Percentiles rank a stretch among this genome's conserved stretches.
These are phyloP conservation scores for Daucus carota DNA, from an alignment of 129 eudicot species.

Conservation along the genomic window DNA sequence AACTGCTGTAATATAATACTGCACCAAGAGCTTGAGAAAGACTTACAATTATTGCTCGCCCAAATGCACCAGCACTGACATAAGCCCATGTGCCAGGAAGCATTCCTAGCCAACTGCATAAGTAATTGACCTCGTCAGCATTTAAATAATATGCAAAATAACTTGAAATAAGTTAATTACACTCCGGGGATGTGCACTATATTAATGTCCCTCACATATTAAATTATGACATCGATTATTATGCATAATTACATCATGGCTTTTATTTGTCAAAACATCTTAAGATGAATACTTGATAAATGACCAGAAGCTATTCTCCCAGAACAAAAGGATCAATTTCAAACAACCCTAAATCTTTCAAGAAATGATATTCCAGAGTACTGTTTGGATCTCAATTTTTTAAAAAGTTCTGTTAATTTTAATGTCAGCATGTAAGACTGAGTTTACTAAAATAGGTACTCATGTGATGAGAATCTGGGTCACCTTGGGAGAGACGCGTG, in stretches of 20 bases:
- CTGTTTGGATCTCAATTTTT: not conserved
- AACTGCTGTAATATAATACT: not conserved
- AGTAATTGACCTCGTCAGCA: not conserved
- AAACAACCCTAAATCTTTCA: not conserved
- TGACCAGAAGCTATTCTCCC: no score
- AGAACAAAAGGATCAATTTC: no score
- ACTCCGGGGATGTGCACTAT: not conserved
- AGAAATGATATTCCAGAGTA: not conserved
- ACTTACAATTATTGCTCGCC: slow-evolving; percentile 97
- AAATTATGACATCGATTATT: not conserved
- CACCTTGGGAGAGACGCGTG: not conserved
- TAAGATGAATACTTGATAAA: not conserved
- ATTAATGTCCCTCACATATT: not conserved
- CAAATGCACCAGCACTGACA: slow-evolving; percentile 99
- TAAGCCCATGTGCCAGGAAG: slow-evolving; percentile 99
- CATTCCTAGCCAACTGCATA: slow-evolving; percentile 98
- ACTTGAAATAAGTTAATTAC: not conserved
- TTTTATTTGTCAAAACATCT: not conserved
- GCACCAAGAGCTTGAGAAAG: not conserved
- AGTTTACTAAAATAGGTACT: not conserved
- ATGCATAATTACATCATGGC: not conserved
- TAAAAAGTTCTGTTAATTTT: not conserved
- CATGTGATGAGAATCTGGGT: not conserved
- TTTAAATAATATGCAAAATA: slow-evolving; percentile 6
- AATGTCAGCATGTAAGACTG: not conserved